A percentile compares a stretch with the other conserved stretches of the same genome.
Conservation (phyloP, 176 grass and related monocot genomes). For the Sorghum bicolor region Sorghum_bicolor_NCBIv3 NC_012873.2:62999501-63000000, state of each 20-base stretch:
- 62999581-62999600: neutral
- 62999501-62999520: neutral
- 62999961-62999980: neutral
- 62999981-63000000: conserved; percentile 10
- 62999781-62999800: neutral
- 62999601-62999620: neutral
- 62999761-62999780: neutral
- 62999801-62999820: neutral
- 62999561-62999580: neutral
- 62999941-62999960: neutral
- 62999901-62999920: neutral
- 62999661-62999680: no score
- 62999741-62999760: neutral
- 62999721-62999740: neutral
- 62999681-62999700: no score
- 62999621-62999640: neutral
- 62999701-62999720: no score
- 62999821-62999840: neutral
- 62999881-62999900: neutral
- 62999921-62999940: neutral
- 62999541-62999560: conserved; percentile 17
- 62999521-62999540: neutral
- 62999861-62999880: neutral
- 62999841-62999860: neutral
- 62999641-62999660: no score